These are phyloP conservation scores for Aspergillus oerlinghausenensis DNA, from an alignment of 2,329 filamentous ascomycete genomes.

Conservation along the genomic window DNA sequence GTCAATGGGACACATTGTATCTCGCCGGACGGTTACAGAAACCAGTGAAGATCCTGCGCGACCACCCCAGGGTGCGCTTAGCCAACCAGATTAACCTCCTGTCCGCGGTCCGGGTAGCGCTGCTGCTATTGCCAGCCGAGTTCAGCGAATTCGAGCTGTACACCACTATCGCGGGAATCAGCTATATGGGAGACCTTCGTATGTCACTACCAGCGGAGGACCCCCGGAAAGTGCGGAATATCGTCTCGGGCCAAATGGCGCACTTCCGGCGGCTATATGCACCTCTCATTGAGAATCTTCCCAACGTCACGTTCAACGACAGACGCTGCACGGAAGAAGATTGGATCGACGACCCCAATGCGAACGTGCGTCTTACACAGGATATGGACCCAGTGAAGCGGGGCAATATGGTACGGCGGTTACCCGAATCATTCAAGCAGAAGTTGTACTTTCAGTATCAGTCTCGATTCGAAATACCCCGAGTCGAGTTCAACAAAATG, in stretches of 20 bases:
- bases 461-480: constrained; percentile 80
- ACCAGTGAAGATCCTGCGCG: constrained; percentile 93
- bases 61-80: constrained; percentile 85
- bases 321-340: constrained; percentile 52
- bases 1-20: constrained; percentile 90
- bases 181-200: constrained; percentile 92
- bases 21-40: constrained; percentile 95
- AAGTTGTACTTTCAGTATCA: constrained; percentile 95
- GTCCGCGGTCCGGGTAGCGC: constrained; percentile 81
- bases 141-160: constrained; percentile 90
- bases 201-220: constrained; percentile 91
- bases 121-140: constrained; percentile 74
- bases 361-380: constrained; percentile 69
- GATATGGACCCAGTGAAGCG: constrained; percentile 90
- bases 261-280: constrained; percentile 91
- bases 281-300: constrained; percentile 81
- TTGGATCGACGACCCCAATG: constrained; percentile 60
- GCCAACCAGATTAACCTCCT: constrained; percentile 95
- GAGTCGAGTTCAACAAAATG: constrained; percentile 78
- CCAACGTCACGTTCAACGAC: constrained; percentile 77
- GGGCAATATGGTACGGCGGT: constrained; percentile 90
- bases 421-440: constrained; percentile 80
- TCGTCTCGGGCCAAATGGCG: constrained; percentile 83
- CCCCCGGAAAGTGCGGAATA: constrained; percentile 87
- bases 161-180: constrained; percentile 83